Evolutionary conservation across 1,139 yeast species (phyloP), one percentile per base, ranked within the genome.

Genomic region (Suzukiozyma palmioleophila): DNA sequence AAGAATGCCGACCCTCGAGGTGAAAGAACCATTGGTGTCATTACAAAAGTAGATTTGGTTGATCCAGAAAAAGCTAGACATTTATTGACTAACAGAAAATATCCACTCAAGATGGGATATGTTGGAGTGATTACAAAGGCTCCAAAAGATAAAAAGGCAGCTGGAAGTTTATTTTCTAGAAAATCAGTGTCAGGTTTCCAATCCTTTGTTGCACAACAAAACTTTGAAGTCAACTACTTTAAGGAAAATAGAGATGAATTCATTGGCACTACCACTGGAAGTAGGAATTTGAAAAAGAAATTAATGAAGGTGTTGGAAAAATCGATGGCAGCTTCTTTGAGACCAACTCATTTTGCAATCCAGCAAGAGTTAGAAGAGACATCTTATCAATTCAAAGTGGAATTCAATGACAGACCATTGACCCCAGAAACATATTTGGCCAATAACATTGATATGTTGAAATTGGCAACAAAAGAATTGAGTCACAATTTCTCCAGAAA

Each of bases 351-450:
- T 41, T 73, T 78, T 40, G 76, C 90, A 7, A 90, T 94, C 39
- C 88, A 86, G 47, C 92, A 81, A 54, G 98, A 92, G 59, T 73
- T 89, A 39, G 99, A 94, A 59, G 98, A 94, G 53, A 81, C 97
- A 0, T 71, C 95, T 1, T 94, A 94, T 57, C 83, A 84, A 57
- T 92, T 88, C 66, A 94, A 94, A 59, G 98, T 94, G 18, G 97
- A 92, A 59, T 94, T 89, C 60, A 92, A 94, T 57, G 99, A 94
- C 59, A 78, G 97, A 42, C 85, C 84, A 30, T 69, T 94, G 49
- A 92, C 98, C 0, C 95, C 97, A 10, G 94, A 89, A 52, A 87
- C 95, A 47, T 92, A 92, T 57, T 73, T 94, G 51, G 96, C 97
- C 13, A 92, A 87, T 52, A 88, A 94, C 41, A 79, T 92, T 34